Base-by-base conservation (phyloP, 495 filamentous ascomycete genomes). In the Trichoderma gamsii region DNA sequence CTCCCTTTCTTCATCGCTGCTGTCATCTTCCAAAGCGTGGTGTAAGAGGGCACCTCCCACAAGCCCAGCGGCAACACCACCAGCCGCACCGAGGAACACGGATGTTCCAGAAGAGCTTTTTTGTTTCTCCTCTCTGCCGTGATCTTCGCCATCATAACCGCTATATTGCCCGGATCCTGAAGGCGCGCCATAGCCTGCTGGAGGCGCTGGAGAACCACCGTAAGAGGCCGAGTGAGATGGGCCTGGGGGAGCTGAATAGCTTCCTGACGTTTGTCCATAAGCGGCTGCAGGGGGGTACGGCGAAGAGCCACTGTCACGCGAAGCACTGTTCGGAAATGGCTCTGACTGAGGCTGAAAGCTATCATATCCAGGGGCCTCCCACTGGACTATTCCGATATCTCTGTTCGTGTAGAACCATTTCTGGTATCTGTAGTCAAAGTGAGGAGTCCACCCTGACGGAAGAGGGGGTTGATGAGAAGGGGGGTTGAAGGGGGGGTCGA, bases 371-470 rank as follows among this genome's bases (percentile, higher is more conserved):
- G 86, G 86, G 0, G 78, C 76, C 69, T 88, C 86, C 84, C 86
- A 90, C 70, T 87, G 85, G 0, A 85, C 79, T 66, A 83, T 83
- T 46, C 86, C 86, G 12, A 83, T 87, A 43, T 82, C 74, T 51
- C 84, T 77, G 68, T 89, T 85, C 52, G 85, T 78, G 72, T 83
- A 90, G 77, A 84, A 87, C 74, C 84, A 89, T 66, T 84, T 84
- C 66, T 86, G 82, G 56, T 77, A 73, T 51, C 76, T 78, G 51
- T 81, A 79, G 67, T 90, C 87, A 82, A 83, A 90, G 68, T 80
- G 80, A 23, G 86, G 81, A 63, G 77, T 72, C 88, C 88, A 90
- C 86, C 88, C 0, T 74, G 66, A 2, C 86, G 85, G 27, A 87
- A 38, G 2, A 38, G 35, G 35, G 3, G 35, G 35, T 7, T 38